Evolutionary conservation across 1,284 basidiomycete species (phyloP).

Genomic region (Microbotryum silenes-acaulis): DNA sequence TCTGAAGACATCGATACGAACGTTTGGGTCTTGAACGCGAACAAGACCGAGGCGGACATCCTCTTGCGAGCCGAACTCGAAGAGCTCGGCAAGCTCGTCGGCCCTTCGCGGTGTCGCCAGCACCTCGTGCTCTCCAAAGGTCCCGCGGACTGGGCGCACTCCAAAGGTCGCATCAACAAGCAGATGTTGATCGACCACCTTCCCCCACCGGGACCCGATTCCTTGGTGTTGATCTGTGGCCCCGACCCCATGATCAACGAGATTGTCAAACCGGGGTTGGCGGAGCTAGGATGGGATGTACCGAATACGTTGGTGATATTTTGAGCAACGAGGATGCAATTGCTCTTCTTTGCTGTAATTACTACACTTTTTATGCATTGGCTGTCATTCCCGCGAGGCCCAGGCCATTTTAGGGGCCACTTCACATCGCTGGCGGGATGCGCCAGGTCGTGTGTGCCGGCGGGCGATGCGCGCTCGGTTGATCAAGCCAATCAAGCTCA

Average conservation of each 20-base stretch:
- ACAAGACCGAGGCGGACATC: slow-evolving; percentile 51
- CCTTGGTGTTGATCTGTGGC: slow-evolving; percentile 51
- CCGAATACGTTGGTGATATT: slow-evolving; percentile 15
- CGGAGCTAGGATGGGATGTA: slow-evolving; percentile 22
- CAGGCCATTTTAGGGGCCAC: too few species aligned
- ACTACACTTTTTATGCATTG: too few species aligned
- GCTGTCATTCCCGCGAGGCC: too few species aligned
- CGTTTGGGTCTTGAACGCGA: slow-evolving; percentile 52
- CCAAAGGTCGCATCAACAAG: slow-evolving; percentile 46
- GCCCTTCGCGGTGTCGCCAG: slow-evolving; percentile 45
- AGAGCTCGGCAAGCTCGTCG: slow-evolving; percentile 37
- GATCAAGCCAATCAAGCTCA: too few species aligned
- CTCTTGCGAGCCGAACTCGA: slow-evolving; percentile 52
- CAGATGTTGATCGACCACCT: slow-evolving; percentile 45
- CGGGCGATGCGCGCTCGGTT: too few species aligned
- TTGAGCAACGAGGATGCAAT: background rate
- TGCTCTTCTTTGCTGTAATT: too few species aligned
- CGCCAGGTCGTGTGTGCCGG: too few species aligned
- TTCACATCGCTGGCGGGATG: too few species aligned
- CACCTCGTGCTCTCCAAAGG: slow-evolving; percentile 48
- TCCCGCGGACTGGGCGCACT: slow-evolving; percentile 45
- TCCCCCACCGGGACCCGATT: slow-evolving; percentile 40
- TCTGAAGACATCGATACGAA: slow-evolving; percentile 42
- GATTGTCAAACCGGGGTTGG: slow-evolving; percentile 33
- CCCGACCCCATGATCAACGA: slow-evolving; percentile 47